Evolutionary conservation across 1,139 yeast species (phyloP), one percentile per base, ranked within the genome.

Genomic region (Debaryomyces fabryi): DNA sequence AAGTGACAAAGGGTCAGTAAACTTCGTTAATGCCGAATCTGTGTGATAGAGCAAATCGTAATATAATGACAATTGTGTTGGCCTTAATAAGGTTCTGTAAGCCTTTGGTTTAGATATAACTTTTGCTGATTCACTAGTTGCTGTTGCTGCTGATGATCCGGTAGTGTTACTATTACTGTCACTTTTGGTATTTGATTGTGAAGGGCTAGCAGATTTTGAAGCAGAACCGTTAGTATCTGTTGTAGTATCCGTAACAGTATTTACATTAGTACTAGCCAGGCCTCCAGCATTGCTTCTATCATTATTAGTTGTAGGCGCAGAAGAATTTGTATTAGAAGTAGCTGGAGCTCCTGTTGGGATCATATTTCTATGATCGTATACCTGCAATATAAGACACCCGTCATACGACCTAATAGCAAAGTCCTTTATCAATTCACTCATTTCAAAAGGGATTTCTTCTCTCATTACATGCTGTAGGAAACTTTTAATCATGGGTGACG

Each of bases 381-480:
- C 86, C 59, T 89, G 90, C 45, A 93, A 67, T 16, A 93, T 88
- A 38, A 92, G 72, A 62, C 96, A 89, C 0, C 98, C 97, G 64
- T 92, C 97, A 63, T 89, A 92, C 46, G 89, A 80, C 50, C 83
- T 81, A 27, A 92, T 81, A 13, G 92, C 86, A 41, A 93, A 88
- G 63, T 92, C 98, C 58, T 89, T 83, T 49, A 92, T 76, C 16
- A 92, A 88, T 67, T 92, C 98, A 58, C 92, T 83, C 64, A 93
- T 84, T 16, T 95, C 92, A 39, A 90, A 87, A 0, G 97, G 97
- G 13, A 93, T 89, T 58, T 85, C 85, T 48, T 92, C 96, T 50
- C 81, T 72, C 15, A 92, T 84, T 8, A 92, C 88, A 62, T 85
- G 88, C 53, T 85, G 85, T 52, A 93, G 71, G 59, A 93, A 93